Percentiles rank a stretch among this genome's conserved stretches.
Conservation (phyloP, 345 rosid species). For the Firmiana major region DNA sequence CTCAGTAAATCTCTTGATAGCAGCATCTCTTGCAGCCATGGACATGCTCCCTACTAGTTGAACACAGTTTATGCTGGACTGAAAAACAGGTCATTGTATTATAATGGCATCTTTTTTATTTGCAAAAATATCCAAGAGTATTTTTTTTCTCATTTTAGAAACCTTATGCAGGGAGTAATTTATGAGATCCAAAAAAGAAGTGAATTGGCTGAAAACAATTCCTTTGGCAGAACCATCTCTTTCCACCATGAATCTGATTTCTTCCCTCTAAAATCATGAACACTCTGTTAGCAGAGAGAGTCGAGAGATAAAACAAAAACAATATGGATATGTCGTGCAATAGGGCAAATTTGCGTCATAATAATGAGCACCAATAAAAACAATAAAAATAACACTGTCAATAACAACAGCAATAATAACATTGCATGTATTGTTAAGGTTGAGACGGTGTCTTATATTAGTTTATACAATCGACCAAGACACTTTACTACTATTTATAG, state of each 20-base stretch:
- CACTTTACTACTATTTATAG: not conserved
- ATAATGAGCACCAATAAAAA: not conserved
- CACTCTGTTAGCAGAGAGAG: conserved; percentile 10
- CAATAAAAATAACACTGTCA: not conserved
- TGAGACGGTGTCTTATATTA: not conserved
- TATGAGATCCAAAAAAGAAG: conserved; percentile 89
- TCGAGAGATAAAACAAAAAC: not conserved
- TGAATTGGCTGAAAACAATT: conserved; percentile 97
- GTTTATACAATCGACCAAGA: not conserved
- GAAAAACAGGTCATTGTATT: conserved; percentile 21
- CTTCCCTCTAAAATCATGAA: conserved; percentile 70
- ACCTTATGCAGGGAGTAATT: conserved; percentile 84
- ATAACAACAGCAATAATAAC: not conserved
- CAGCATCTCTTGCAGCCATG: conserved; percentile 69
- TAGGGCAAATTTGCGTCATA: not conserved
- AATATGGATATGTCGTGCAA: not conserved
- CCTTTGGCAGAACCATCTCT: conserved; percentile 98
- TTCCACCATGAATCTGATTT: conserved; percentile 87
- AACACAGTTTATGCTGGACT: conserved; percentile 81
- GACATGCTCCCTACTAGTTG: conserved; percentile 93
- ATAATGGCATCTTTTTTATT: conserved; percentile 3
- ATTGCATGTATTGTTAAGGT: not conserved
- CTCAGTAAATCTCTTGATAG: conserved; percentile 76
- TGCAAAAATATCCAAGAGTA: not conserved
- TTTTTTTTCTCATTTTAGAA: conserved; percentile 3